Evolutionary conservation across 495 filamentous ascomycete genomes (phyloP), one percentile per base, ranked within the genome.

Genomic region (Pyronema omphalodes): DNA sequence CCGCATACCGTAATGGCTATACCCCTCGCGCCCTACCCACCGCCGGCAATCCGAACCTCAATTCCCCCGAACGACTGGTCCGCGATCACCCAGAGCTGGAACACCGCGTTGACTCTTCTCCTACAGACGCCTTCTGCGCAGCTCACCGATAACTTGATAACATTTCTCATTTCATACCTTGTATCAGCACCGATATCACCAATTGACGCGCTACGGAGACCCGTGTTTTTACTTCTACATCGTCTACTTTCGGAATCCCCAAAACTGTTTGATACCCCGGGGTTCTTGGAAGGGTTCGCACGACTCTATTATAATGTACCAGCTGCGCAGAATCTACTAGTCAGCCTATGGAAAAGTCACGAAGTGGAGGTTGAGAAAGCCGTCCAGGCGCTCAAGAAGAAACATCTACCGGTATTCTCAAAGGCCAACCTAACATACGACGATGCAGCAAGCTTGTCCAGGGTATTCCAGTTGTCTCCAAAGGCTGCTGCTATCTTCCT

Each of bases 11-110:
- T n/a, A 12, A 63, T 63, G 60, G 8, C 49, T 9, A 54, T 61
- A 18, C 56, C 61, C 7, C 56, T 64, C 34, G 61, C 57, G 11
- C 61, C 61, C 9, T 62, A 53, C 51, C 61, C 61, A 1, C 44
- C 54, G 2, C 34, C 48, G 3, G 15, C 50, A 6, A 19, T 57
- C 9, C 55, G 51, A 18, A 35, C 45, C 33, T n/a, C 43, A 1
- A 53, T 64, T 34, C 61, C 52, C 6, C 39, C 60, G 0, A 14
- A 40, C 17, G 52, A 62, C 14, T 62, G 55, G 51, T 3, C 51
- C 34, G 35, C 55, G 0, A 52, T 52, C 54, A 18, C 39, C 33
- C 14, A 23, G 18, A 44, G 45, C 29, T 64, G 57, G 51, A 52
- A 43, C 12, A 50, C 57, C 6, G 50, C 48, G 11, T 44, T 62